These are phyloP conservation scores for Phytophthora sojae DNA, from an alignment of 352 stramenopile species.

Conservation along the genomic window DNA sequence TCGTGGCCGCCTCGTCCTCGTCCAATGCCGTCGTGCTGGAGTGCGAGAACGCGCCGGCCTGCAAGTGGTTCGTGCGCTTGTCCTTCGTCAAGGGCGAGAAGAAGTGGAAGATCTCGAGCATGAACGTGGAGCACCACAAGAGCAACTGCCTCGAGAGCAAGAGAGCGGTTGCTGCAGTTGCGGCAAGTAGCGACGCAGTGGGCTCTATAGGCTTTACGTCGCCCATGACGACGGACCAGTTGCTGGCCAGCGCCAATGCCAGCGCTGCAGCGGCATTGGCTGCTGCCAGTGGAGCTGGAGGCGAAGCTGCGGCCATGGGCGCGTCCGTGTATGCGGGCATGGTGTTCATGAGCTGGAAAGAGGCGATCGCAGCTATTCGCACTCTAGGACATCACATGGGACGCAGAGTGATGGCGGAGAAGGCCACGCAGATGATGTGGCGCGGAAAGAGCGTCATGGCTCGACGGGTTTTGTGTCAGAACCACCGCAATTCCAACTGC, in stretches of 20 bases:
- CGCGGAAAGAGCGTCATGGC: slow-evolving; percentile 55
- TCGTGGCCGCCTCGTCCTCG: slow-evolving; percentile 10
- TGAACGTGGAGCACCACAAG: slow-evolving; percentile 72
- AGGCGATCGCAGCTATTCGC: slow-evolving; percentile 59
- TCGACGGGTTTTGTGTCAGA: slow-evolving; percentile 71
- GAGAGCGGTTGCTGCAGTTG: slow-evolving; percentile 4
- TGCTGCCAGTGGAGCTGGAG: neutral
- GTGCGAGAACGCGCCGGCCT: slow-evolving; percentile 68
- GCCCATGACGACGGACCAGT: slow-evolving; percentile 38
- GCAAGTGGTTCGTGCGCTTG: slow-evolving; percentile 82
- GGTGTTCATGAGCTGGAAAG: slow-evolving; percentile 68
- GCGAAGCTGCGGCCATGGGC: slow-evolving; percentile 23
- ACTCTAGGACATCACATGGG: slow-evolving; percentile 65
- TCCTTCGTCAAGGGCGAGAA: slow-evolving; percentile 69
- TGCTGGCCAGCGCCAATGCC: slow-evolving; percentile 19
- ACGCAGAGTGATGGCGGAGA: slow-evolving; percentile 62
- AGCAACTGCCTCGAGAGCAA: slow-evolving; percentile 55
- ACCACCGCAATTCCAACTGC: slow-evolving; percentile 80
- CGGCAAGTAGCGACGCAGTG: neutral
- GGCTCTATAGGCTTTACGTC: slow-evolving; percentile 39
- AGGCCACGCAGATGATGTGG: slow-evolving; percentile 51
- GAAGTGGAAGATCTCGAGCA: slow-evolving; percentile 80
- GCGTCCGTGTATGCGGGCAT: slow-evolving; percentile 52
- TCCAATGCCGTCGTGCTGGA: slow-evolving; percentile 64
- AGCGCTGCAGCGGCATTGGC: slow-evolving; percentile 4